phyloP scores from a whole-genome alignment of 2,329 filamentous ascomycete species.

The Calonectria multiphialidica region DNA sequence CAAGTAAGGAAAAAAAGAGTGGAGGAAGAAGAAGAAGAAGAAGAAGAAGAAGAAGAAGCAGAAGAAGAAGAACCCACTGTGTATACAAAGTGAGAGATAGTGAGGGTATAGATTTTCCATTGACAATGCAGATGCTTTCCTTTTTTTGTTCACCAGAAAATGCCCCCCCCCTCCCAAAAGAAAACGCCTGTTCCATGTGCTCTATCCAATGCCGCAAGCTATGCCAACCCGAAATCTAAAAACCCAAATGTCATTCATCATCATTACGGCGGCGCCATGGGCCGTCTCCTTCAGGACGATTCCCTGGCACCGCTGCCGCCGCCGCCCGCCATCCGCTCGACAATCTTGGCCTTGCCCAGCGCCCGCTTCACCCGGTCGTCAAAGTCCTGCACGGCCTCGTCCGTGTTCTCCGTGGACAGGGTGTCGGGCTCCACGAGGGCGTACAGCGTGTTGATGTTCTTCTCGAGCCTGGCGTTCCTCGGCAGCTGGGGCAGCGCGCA shows the following conservation, averaged over 20 bases:
- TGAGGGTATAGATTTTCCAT: slow-evolving; percentile 46
- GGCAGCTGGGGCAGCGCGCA: slow-evolving; percentile 57
- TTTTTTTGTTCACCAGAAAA: slow-evolving; percentile 27
- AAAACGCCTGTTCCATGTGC: slow-evolving; percentile 18
- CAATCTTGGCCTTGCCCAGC: slow-evolving; percentile 84
- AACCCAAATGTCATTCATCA: slow-evolving; percentile 11
- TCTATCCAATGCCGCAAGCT: slow-evolving; percentile 14
- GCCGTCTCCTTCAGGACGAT: slow-evolving; percentile 12
- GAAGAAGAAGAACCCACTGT: slow-evolving; percentile 29
- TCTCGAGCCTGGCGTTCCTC: slow-evolving; percentile 75
- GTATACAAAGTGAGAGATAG: slow-evolving; percentile 46
- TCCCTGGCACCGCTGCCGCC: slow-evolving; percentile 33
- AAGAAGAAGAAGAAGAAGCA: no score
- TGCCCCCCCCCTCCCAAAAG: no score
- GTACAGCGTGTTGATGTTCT: slow-evolving; percentile 81
- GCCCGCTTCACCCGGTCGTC: slow-evolving; percentile 90
- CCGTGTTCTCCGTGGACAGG: slow-evolving; percentile 83
- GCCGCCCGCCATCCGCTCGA: slow-evolving; percentile 74
- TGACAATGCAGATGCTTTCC: slow-evolving; percentile 45
- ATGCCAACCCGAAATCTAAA: slow-evolving; percentile 21
- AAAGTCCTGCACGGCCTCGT: slow-evolving; percentile 91
- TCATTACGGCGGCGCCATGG: slow-evolving; percentile 15
- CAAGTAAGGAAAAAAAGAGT: slow-evolving; percentile 53
- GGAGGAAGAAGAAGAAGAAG: slow-evolving; percentile 18
- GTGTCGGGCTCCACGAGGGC: slow-evolving; percentile 84